Evolutionary conservation across 169 alveolate species (phyloP).

Genomic region (Fabrea salina): DNA sequence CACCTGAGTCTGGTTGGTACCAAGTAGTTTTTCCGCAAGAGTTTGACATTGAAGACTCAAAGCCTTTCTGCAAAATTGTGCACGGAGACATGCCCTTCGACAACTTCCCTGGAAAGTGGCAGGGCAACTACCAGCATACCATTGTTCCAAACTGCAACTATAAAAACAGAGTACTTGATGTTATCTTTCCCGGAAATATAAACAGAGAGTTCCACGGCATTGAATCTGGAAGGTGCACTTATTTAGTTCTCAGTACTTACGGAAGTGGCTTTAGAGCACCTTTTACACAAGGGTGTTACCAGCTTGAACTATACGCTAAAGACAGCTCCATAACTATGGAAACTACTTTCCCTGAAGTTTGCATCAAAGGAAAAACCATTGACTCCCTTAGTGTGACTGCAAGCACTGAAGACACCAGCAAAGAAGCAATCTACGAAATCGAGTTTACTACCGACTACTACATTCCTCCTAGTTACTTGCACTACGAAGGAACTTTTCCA

Average conservation of each 20-base stretch:
- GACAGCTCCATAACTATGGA: conserved; percentile 20
- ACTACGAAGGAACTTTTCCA: not conserved
- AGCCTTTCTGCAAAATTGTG: conserved; percentile 4
- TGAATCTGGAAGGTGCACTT: not conserved
- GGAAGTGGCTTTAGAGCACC: conserved; percentile 13
- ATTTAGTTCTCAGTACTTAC: conserved; percentile 7
- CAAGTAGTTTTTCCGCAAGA: conserved; percentile 11
- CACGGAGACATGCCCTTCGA: conserved; percentile 25
- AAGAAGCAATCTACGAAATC: not conserved
- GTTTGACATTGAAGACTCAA: conserved; percentile 18
- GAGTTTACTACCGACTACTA: not conserved
- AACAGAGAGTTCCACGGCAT: conserved; percentile 19
- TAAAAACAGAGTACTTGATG: not conserved
- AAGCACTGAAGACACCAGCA: conserved; percentile 6
- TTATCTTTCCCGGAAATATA: conserved; percentile 6
- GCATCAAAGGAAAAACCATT: not conserved
- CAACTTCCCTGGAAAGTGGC: conserved; percentile 6
- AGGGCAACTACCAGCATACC: not conserved
- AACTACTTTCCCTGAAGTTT: not conserved
- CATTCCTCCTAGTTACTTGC: conserved; percentile 10
- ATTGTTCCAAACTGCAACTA: not conserved
- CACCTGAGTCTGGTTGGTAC: conserved; percentile 3
- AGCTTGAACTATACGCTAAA: conserved; percentile 1
- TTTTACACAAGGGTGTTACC: not conserved
- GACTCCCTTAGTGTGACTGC: not conserved